A percentile compares a stretch with the other conserved stretches of the same genome.
Evolutionary conservation across 2,329 filamentous ascomycete species (phyloP).

Genomic region (Fusarium armeniacum): DNA sequence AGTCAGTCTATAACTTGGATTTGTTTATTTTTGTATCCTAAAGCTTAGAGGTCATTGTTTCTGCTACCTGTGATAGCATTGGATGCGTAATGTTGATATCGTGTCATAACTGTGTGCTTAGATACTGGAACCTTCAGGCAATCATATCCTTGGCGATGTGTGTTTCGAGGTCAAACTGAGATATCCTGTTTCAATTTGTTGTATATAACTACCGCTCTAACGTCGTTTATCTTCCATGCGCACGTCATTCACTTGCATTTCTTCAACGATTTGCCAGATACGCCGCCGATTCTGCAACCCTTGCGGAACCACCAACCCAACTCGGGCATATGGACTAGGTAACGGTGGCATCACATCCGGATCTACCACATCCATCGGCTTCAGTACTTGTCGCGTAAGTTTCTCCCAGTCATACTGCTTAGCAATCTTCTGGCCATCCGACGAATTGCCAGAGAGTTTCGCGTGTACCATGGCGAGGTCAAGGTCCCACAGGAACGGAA

Average conservation of each 20-base stretch:
- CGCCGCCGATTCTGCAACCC: constrained; percentile 1
- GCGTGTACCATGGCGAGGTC: background rate
- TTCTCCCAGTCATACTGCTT: background rate
- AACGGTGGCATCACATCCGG: background rate
- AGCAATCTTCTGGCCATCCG: background rate
- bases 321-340: background rate
- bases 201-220: no score
- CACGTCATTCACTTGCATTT: background rate
- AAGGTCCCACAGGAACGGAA: background rate
- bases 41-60: no score
- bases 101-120: no score
- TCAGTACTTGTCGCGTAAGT: background rate
- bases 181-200: no score
- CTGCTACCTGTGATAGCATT: background rate
- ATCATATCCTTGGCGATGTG: no score
- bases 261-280: constrained; percentile 3
- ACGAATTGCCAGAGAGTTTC: background rate
- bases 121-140: no score
- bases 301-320: background rate
- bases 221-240: background rate
- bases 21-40: no score
- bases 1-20: no score
- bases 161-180: no score
- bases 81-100: background rate
- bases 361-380: background rate